Evolutionary conservation across 2,329 filamentous ascomycete genomes (phyloP).

Genomic region (Septoria linicola): DNA sequence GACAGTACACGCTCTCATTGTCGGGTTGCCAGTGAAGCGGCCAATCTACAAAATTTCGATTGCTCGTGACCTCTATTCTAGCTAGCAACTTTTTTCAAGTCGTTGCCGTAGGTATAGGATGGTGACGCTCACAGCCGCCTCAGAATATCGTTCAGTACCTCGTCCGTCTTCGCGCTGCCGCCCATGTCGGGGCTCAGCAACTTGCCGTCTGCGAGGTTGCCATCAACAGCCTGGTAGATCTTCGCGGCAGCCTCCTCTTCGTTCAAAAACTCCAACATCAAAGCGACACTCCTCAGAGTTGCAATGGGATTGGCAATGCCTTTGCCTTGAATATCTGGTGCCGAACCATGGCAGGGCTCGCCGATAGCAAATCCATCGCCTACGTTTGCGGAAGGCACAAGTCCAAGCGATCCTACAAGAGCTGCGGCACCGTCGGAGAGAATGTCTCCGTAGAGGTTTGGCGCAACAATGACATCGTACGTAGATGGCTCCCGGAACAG

Average conservation of each 20-base stretch:
- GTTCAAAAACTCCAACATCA: slow-evolving; percentile 95
- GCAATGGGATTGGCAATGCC: slow-evolving; percentile 96
- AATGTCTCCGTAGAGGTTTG: slow-evolving; percentile 96
- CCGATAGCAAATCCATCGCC: slow-evolving; percentile 93
- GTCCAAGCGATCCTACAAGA: slow-evolving; percentile 83
- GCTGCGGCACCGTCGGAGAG: slow-evolving; percentile 93
- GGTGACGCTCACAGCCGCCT: slow-evolving; percentile 63
- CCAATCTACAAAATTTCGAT: no score
- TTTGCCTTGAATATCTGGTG: slow-evolving; percentile 91
- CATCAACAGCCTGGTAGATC: slow-evolving; percentile 92
- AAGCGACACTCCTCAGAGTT: slow-evolving; percentile 81
- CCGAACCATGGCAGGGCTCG: slow-evolving; percentile 95
- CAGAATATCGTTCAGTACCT: slow-evolving; percentile 85
- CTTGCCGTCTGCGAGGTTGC: slow-evolving; percentile 78
- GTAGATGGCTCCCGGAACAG: slow-evolving; percentile 92
- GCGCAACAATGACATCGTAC: slow-evolving; percentile 97
- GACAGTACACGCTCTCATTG: no score
- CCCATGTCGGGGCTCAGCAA: slow-evolving; percentile 87
- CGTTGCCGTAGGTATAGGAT: neutral
- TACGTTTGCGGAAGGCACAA: slow-evolving; percentile 94
- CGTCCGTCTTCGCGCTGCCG: slow-evolving; percentile 77
- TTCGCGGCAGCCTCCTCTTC: slow-evolving; percentile 81
- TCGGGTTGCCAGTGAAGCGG: no score
- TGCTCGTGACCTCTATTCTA: no score
- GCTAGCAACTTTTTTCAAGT: no score